phyloP scores from a whole-genome alignment of 192 early-diverging fungal species.

The Chytriomyces confervae region DNA sequence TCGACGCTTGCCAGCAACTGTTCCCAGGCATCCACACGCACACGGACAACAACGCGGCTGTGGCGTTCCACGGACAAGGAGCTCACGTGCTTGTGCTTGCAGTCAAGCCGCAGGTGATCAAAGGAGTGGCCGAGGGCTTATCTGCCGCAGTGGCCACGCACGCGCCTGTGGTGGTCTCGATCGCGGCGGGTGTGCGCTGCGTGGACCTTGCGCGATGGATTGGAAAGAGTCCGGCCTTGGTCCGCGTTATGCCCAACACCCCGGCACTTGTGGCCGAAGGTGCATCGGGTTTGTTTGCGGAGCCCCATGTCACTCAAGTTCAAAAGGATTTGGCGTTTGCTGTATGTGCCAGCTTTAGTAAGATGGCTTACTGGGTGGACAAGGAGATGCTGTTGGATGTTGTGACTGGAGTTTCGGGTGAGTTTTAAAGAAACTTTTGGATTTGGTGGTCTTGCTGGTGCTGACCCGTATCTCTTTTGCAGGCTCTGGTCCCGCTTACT shows the following conservation, averaged over 20 bases:
- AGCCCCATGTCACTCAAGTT: conserved; percentile 29
- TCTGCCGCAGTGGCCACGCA: conserved; percentile 52
- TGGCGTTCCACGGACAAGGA: conserved; percentile 51
- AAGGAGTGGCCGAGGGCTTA: conserved; percentile 44
- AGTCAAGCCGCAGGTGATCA: conserved; percentile 82
- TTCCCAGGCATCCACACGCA: conserved; percentile 1
- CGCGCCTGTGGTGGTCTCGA: conserved; percentile 72
- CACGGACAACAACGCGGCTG: conserved; percentile 60
- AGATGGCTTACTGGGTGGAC: conserved; percentile 83
- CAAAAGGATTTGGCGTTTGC: conserved; percentile 73
- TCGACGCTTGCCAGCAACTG: neutral
- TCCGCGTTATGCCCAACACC: conserved; percentile 96
- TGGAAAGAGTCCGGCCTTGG: conserved; percentile 58
- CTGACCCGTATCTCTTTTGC: neutral
- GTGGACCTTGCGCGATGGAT: conserved; percentile 80
- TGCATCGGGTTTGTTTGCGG: conserved; percentile 83
- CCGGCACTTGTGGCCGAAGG: conserved; percentile 87
- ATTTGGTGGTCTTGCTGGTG: neutral
- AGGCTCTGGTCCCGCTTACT: conserved; percentile 96
- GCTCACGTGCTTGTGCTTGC: conserved; percentile 83
- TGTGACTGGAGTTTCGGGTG: conserved; percentile 80
- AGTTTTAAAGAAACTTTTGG: neutral
- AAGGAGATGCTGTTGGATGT: conserved; percentile 79
- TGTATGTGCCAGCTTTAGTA: conserved; percentile 77
- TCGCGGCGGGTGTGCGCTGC: conserved; percentile 86